Percentiles rank a stretch among this genome's conserved stretches.
Evolutionary conservation across 140 eudicot genomes (phyloP).

Genomic region (Oenanthe javanica): DNA sequence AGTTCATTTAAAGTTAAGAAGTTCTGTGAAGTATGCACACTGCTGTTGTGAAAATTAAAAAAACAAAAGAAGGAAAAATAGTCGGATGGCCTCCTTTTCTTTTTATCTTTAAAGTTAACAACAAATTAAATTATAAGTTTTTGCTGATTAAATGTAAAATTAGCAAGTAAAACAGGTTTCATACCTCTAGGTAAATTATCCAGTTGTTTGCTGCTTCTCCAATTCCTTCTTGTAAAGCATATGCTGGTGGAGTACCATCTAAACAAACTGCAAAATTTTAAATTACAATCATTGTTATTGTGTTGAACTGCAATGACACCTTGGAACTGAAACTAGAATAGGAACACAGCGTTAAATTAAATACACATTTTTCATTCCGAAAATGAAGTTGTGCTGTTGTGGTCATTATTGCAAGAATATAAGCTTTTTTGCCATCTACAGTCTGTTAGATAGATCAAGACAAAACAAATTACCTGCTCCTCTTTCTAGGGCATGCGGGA

Average conservation of each 20-base stretch:
- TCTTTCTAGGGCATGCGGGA: background rate
- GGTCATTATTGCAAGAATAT: background rate
- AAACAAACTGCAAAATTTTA: conserved; percentile 46
- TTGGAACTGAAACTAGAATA: background rate
- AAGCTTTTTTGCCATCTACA: background rate
- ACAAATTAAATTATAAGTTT: background rate
- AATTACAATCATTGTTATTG: background rate
- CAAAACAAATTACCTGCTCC: background rate
- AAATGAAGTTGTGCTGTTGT: background rate
- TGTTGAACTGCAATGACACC: background rate
- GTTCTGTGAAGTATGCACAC: background rate
- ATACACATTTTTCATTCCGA: background rate
- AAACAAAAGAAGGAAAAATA: too few species aligned
- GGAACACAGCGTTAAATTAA: background rate
- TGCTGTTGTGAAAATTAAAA: background rate
- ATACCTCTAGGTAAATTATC: conserved; percentile 66
- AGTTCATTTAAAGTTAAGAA: background rate
- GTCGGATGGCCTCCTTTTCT: background rate
- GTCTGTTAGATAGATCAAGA: background rate
- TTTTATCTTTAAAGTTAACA: too few species aligned
- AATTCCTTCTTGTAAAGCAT: conserved; percentile 63
- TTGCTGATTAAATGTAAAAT: background rate
- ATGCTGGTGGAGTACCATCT: conserved; percentile 94
- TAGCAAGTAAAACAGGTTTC: background rate
- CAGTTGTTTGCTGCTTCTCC: conserved; percentile 71